Percentiles rank a stretch among this genome's conserved stretches.
Conservation (phyloP, 805 yeast genomes). For the Yamadazyma paraphyllophila region DNA sequence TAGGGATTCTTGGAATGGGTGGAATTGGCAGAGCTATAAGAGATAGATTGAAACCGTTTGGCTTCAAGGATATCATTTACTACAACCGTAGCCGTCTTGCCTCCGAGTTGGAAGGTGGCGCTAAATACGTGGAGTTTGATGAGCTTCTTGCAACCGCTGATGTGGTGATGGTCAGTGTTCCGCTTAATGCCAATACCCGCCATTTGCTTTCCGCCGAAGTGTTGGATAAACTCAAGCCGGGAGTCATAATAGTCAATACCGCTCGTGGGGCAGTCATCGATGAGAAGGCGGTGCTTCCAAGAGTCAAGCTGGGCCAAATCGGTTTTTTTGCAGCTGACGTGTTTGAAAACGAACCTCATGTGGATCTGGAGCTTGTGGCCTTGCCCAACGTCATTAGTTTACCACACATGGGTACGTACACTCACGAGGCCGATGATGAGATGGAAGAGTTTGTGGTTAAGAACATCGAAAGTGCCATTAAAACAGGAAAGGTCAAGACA, state of each 20-base stretch:
- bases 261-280: conserved; percentile 86
- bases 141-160: conserved; percentile 64
- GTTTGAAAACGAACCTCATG: conserved; percentile 71
- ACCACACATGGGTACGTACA: conserved; percentile 89
- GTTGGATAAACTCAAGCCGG: conserved; percentile 70
- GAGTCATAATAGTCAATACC: conserved; percentile 75
- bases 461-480: conserved; percentile 59
- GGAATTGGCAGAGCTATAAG: conserved; percentile 85
- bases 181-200: conserved; percentile 67
- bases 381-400: conserved; percentile 70
- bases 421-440: conserved; percentile 66
- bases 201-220: conserved; percentile 65
- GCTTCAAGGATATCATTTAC: conserved; percentile 67
- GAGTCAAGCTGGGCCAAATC: conserved; percentile 61
- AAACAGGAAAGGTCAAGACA: conserved; percentile 65
- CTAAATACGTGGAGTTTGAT: conserved; percentile 70
- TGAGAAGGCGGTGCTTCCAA: conserved; percentile 55
- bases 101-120: conserved; percentile 63
- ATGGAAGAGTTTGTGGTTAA: conserved; percentile 81
- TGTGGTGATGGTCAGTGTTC: conserved; percentile 71
- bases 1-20: conserved; percentile 86
- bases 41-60: conserved; percentile 71
- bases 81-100: conserved; percentile 63
- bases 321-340: conserved; percentile 74
- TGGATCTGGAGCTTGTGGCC: conserved; percentile 57